Evolutionary conservation across 1,284 basidiomycete species (phyloP), one percentile per base, ranked within the genome.

Genomic region (Puccinia hordei): DNA sequence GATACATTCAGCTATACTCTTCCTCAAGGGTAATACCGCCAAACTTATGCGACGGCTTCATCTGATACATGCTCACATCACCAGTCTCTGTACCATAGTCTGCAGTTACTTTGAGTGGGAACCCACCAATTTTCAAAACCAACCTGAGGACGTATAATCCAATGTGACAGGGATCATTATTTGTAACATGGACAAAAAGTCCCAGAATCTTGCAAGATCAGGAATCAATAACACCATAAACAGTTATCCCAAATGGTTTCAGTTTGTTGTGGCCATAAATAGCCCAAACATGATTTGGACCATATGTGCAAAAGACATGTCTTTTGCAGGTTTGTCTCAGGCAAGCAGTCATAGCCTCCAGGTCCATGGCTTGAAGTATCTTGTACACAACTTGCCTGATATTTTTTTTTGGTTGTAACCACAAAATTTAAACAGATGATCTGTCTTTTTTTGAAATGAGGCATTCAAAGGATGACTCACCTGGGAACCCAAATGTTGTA

Each of bases 121-220:
- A 35, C 35, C 30, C 57, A 35, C 57, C 57, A 35, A 35, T 35
- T 6, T 30, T 33, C 35, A 15, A 33, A 5, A 30, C 72, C 19
- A 59, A 35, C 8, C 35, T 13, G 17, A 73, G 53, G 59, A 57
- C 59, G 55, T 73, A 59, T n/a, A 57, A 33, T 22, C 51, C 72
- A 73, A 73, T 72, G 19, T 53, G 30, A 33, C 69, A 44, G 22
- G 69, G 69, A 72, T 72, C 69, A 51, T 72, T 72, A 33, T 72
- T 72, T 35, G 33, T 72, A 27, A 53, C n/a, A 51, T 53, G 27
- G 17, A 53, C 22, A 35, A 30, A 33, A 8, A 49, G 12, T 46
- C 66, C 41, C n/a, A 69, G 30, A 44, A 71, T 44, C 41, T 71
- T 71, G 30, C 68, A 22, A 33, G 68, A 71, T 44, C 68, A 71